phyloP scores from a whole-genome alignment of 2,329 filamentous ascomycete species.

The Nemania sp. region DNA sequence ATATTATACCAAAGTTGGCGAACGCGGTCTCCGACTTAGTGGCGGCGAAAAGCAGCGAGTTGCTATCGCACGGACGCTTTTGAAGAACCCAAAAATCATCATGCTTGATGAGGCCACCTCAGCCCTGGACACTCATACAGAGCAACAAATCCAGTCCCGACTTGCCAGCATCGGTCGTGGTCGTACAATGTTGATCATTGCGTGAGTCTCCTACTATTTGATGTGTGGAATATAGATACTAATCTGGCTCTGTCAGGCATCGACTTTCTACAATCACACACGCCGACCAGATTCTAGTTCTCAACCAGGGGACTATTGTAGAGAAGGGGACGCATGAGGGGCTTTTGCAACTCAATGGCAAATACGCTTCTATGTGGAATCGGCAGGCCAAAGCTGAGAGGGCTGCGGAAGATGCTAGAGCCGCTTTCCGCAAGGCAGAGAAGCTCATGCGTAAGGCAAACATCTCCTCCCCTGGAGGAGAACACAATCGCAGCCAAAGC shows the following conservation, averaged over 20 bases:
- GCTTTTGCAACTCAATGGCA: slow-evolving; percentile 69
- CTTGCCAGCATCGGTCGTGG: slow-evolving; percentile 80
- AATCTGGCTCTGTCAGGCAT: slow-evolving; percentile 55
- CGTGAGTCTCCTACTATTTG: slow-evolving; percentile 57
- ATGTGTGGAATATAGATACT: slow-evolving; percentile 20
- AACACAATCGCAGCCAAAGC: slow-evolving; percentile 35
- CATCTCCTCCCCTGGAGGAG: slow-evolving; percentile 43
- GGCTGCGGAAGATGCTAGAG: slow-evolving; percentile 63
- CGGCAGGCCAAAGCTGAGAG: slow-evolving; percentile 82
- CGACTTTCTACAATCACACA: slow-evolving; percentile 84
- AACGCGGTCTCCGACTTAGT: slow-evolving; percentile 82
- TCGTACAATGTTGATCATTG: slow-evolving; percentile 93
- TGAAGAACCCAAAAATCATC: slow-evolving; percentile 90
- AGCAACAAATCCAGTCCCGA: slow-evolving; percentile 89
- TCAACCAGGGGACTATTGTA: slow-evolving; percentile 74
- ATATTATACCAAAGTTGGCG: slow-evolving; percentile 88
- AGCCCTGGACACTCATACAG: slow-evolving; percentile 87
- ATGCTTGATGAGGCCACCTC: slow-evolving; percentile 93
- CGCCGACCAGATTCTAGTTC: slow-evolving; percentile 82
- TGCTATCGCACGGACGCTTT: slow-evolving; percentile 88
- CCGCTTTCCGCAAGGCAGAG: slow-evolving; percentile 47
- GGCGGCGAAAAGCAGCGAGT: slow-evolving; percentile 94
- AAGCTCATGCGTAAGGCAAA: slow-evolving; percentile 56
- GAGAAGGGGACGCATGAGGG: slow-evolving; percentile 81
- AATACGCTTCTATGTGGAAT: slow-evolving; percentile 85